Evolutionary conservation across 495 filamentous ascomycete genomes (phyloP), one percentile per base, ranked within the genome.

Genomic region (Aspergillus nanangensis): DNA sequence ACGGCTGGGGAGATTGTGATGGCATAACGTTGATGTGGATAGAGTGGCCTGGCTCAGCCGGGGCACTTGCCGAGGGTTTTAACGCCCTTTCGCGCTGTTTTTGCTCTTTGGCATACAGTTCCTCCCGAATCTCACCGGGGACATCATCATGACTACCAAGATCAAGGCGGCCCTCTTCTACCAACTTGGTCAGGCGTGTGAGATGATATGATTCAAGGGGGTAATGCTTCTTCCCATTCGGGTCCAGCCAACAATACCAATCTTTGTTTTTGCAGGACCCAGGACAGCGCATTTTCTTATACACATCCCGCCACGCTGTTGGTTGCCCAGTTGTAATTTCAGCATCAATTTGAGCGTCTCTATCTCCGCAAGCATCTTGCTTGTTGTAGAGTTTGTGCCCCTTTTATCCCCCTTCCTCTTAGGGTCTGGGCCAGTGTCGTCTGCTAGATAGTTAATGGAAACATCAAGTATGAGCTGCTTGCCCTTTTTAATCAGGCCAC

Each of bases 221-320:
- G 42, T 62, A 63, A 47, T 61, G 58, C 46, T 60, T 65, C 39
- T 60, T 63, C 14, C 53, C 54, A 13, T 41, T 27, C 11, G 53
- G 57, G 38, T 67, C 62, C 19, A 51, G 48, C 60, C 56, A 66
- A 41, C 55, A 69, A 43, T 65, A 50, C 8, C 52, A 44, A 2
- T 54, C 50, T 14, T 52, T 13, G 22, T 62, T 53, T 29, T 52
- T 9, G 32, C 44, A 67, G 27, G 54, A 27, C 8, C 56, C 52
- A 37, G 50, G 39, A 33, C 53, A 67, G 24, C 52, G 52, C 48
- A 66, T 56, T 22, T 58, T 42, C 24, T 29, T 57, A 41, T 65
- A 69, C 4, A 69, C 48, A 38, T 51, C 48, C 19, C 45, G 45
- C 58, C 53, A 69, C 10, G 61, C 35, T 10, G 53, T 41, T 8